These are phyloP conservation scores for Ogataea trehalophila DNA, from an alignment of 805 yeast species.

Conservation along the genomic window DNA sequence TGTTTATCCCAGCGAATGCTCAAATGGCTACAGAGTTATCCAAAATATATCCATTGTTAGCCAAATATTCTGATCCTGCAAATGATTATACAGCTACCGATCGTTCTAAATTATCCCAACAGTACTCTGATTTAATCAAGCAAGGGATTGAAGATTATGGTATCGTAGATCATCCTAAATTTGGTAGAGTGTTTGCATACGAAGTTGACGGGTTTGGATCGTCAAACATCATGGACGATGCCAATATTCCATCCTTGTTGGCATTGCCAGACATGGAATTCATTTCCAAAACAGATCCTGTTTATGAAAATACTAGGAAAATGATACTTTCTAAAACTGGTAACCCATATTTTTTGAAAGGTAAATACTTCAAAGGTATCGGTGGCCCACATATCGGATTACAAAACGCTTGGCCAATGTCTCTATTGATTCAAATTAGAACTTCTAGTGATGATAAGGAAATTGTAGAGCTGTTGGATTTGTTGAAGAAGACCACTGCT, in stretches of 20 bases:
- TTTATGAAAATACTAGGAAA: constrained; percentile 73
- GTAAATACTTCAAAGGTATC: constrained; percentile 63
- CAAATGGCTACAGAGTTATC: constrained; percentile 62
- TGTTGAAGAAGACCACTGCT: constrained; percentile 58
- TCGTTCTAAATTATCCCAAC: constrained; percentile 26
- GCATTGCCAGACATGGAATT: constrained; percentile 80
- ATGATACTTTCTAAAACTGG: constrained; percentile 68
- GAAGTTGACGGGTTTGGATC: constrained; percentile 89
- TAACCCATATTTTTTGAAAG: constrained; percentile 73
- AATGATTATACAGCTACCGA: background rate
- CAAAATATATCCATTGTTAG: constrained; percentile 28
- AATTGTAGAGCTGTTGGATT: constrained; percentile 43
- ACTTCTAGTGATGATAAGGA: constrained; percentile 72
- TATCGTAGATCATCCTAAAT: constrained; percentile 58
- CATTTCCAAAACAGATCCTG: constrained; percentile 40
- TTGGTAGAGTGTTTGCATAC: constrained; percentile 78
- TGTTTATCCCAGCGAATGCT: constrained; percentile 82
- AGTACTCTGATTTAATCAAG: constrained; percentile 39
- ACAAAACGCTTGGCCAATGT: constrained; percentile 87
- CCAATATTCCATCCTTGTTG: constrained; percentile 78
- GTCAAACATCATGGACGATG: constrained; percentile 76
- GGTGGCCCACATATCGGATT: constrained; percentile 92
- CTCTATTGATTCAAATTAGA: constrained; percentile 66
- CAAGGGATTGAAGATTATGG: constrained; percentile 61
- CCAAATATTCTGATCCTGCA: constrained; percentile 8